Percentiles rank a stretch among this genome's conserved stretches.
These are phyloP conservation scores for Diaporthe vexans DNA, from an alignment of 2,329 filamentous ascomycete genomes.

Conservation along the genomic window DNA sequence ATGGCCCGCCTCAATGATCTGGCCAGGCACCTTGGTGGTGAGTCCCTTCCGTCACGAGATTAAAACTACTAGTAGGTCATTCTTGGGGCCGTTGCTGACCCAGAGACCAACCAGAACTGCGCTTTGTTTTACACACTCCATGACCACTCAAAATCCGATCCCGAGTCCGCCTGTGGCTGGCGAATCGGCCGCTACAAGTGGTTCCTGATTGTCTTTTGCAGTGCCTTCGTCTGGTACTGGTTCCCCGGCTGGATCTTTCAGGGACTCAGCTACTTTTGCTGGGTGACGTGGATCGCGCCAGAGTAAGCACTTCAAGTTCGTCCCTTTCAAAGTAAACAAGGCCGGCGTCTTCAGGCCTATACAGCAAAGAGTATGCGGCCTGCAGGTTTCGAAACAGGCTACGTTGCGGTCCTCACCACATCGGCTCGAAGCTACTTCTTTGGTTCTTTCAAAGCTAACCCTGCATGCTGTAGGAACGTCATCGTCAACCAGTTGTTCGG, in stretches of 20 bases:
- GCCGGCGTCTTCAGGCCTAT: no score
- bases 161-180: slow-evolving; percentile 71
- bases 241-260: slow-evolving; percentile 70
- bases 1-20: slow-evolving; percentile 73
- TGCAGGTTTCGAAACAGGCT: no score
- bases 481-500: slow-evolving; percentile 64
- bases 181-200: slow-evolving; percentile 73
- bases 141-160: slow-evolving; percentile 61
- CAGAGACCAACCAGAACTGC: slow-evolving; percentile 52
- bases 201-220: slow-evolving; percentile 70
- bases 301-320: slow-evolving; percentile 43
- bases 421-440: no score
- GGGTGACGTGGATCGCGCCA: slow-evolving; percentile 62
- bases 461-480: slow-evolving; percentile 47
- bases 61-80: no score
- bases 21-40: slow-evolving; percentile 67
- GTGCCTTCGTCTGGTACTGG: slow-evolving; percentile 68
- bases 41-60: background rate
- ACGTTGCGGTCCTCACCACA: no score
- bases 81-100: background rate
- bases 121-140: slow-evolving; percentile 65
- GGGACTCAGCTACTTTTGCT: slow-evolving; percentile 59
- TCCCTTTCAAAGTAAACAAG: no score
- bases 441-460: no score
- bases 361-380: no score